Conservation (phyloP, 768 basidiomycete genomes). For the Lactarius deliciosus region DNA sequence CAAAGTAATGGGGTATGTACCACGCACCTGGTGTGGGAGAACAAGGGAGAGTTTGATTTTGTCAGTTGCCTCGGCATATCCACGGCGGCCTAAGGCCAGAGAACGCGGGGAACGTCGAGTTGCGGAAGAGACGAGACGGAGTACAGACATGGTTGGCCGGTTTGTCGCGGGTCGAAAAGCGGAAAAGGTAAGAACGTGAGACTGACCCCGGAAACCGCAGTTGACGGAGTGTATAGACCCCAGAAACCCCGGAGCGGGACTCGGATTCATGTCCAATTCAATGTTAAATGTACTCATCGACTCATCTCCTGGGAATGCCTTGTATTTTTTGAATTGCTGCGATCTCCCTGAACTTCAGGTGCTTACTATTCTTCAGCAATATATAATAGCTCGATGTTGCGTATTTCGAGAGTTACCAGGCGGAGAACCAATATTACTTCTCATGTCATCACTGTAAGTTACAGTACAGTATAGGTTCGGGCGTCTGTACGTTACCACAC, state of each 20-base stretch:
- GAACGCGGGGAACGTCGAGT: constrained; percentile 57
- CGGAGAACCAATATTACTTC: neutral
- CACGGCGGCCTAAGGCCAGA: constrained; percentile 61
- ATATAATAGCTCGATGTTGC: neutral
- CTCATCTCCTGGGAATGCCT: no score
- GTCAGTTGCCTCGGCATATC: constrained; percentile 89
- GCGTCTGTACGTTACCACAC: neutral
- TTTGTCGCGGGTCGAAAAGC: constrained; percentile 1
- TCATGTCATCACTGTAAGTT: no score
- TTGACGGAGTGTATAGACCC: neutral
- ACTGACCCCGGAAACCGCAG: constrained; percentile 5
- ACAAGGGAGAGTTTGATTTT: constrained; percentile 92
- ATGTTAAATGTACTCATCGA: no score
- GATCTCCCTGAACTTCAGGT: neutral
- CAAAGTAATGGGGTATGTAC: constrained; percentile 4
- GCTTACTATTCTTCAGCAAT: neutral
- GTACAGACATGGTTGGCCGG: constrained; percentile 60
- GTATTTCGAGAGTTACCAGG: neutral
- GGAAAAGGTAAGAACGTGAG: neutral
- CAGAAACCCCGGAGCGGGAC: neutral
- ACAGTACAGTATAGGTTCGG: no score
- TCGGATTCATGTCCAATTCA: no score
- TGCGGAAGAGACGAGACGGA: constrained; percentile 67
- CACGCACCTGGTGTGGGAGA: constrained; percentile 89
- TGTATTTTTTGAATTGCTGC: no score